Base-by-base conservation (phyloP, 331 rosid species). In the Quercus tomentella region DNA sequence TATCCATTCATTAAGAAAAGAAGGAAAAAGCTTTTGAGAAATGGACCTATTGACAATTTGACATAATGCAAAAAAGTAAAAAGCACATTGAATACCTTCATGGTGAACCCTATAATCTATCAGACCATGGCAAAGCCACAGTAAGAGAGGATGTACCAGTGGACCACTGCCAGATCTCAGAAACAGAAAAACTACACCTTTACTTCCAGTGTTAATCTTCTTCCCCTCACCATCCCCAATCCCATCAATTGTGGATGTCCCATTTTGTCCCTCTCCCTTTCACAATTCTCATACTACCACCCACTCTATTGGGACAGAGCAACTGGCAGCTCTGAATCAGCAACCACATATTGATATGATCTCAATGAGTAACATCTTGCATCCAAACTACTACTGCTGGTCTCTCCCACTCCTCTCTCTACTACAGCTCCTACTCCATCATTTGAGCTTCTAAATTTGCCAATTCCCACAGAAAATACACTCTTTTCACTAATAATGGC, bases 301-400 rank as follows among this genome's bases (percentile, higher is more conserved):
- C 87, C 63, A 73, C 85, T 78, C 86, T 89, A 16, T 80, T 85
- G 31, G 90, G 80, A 30, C 89, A 91, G 84, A 57, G 97, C 93
- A 73, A 94, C 97, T 78, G 80, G 87, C 82, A 94, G 79, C 66
- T 94, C 97, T 26, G 97, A 94, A 83, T 88, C 97, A 81, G 88
- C 91, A 77, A 91, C 97, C 63, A 94, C 92, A 81, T 94, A 94
- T 73, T 94, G 94, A 70, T 82, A 92, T 22, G 98, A 94, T 51
- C 98, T 95, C 98, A 94, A 91, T 77, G 98, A 94, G 74, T 83
- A 92, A 82, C 98, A 92, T 77, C 98, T 91, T 37, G 83, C 97
- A 86, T 89, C 93, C 85, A 92, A 78, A 57, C 72, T 87, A 67
- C 89, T 90, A 16, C 86, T 89, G 72, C 88, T 94, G 17, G 93